Base-by-base conservation (phyloP, 1,284 basidiomycete species). In the Schizophyllum amplum region DNA sequence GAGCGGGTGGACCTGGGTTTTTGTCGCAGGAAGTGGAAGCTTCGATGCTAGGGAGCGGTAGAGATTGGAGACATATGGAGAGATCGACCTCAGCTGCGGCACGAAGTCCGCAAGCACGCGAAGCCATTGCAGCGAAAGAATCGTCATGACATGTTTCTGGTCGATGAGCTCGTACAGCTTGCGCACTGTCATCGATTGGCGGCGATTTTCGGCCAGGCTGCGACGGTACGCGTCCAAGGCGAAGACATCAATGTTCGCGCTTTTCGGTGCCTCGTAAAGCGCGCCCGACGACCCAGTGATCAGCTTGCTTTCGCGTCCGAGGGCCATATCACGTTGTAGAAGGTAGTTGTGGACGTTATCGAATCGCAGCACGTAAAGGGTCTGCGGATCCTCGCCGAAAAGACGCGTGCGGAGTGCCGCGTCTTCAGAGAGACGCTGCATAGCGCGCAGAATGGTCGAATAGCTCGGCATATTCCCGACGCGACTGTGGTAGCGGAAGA, bases 81-180 rank as follows among this genome's bases (percentile, higher is more conserved):
- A 62, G 33, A 60, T 58, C 20, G 61, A 24, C 2, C 48, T 46
- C 0, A 71, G 63, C 22, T 64, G 48, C 0, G 70, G 70, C 23
- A 73, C 59, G 27, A 67, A 62, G 21, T 61, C 52, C 4, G 60
- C 52, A 4, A 71, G 60, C 1, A 57, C 55, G 11, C 58, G 47
- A 0, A 71, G 53, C 62, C 65, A 71, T 15, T 72, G 70, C 1
- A 71, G 55, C 1, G 59, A 24, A 4, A 63, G 59, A 20, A 71
- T 59, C 11, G 24, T 52, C 24, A 66, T 59, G 15, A 69, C n/a
- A 54, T 71, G 69, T 7, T 47, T 24, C 3, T 60, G 53, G 57
- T 72, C 66, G 22, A 71, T 63, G 11, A 63, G 20, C 0, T 42
- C 24, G 2, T 65, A 48, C 1, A 71, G 55, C 15, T 62, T 24